Percentiles rank a stretch among this genome's conserved stretches.
phyloP scores from a whole-genome alignment of 345 rosid genomes.

The Punica granatum region DNA sequence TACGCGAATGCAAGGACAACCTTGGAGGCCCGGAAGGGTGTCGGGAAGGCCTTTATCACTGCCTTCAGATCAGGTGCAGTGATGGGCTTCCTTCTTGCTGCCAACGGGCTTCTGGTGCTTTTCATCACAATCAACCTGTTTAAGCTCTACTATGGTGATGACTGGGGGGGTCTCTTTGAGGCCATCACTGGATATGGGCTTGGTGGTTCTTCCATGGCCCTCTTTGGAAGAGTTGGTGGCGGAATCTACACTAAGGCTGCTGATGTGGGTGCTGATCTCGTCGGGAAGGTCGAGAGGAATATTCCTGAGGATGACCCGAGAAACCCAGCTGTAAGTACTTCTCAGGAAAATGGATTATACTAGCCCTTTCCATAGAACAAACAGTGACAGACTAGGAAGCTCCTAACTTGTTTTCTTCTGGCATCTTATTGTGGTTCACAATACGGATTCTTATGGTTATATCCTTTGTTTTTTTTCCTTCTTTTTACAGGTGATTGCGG shows the following conservation, averaged over 20 bases:
- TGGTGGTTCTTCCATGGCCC: conserved; percentile 88
- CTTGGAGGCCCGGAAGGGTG: conserved; percentile 82
- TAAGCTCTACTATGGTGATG: conserved; percentile 71
- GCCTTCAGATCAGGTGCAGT: conserved; percentile 81
- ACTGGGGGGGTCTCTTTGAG: conserved; percentile 78
- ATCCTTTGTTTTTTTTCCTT: background rate
- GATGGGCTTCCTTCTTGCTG: conserved; percentile 82
- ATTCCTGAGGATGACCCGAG: conserved; percentile 82
- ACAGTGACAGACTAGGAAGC: background rate
- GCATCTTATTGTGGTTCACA: background rate
- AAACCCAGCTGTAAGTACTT: conserved; percentile 67
- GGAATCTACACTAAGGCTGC: conserved; percentile 86
- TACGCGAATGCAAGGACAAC: conserved; percentile 91
- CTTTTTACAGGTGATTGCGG: conserved; percentile 62
- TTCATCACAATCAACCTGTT: conserved; percentile 58
- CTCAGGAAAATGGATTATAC: conserved; percentile 3
- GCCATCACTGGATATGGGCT: conserved; percentile 83
- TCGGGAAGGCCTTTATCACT: conserved; percentile 70
- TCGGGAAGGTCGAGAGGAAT: conserved; percentile 75
- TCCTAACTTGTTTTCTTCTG: background rate
- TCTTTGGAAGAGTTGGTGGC: conserved; percentile 80
- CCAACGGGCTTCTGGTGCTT: conserved; percentile 73
- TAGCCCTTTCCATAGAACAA: background rate
- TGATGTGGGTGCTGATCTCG: conserved; percentile 91
- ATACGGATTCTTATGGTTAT: background rate